A percentile compares a stretch with the other conserved stretches of the same genome.
These are phyloP conservation scores for Halenospora varia DNA, from an alignment of 495 filamentous ascomycete species.

Conservation along the genomic window DNA sequence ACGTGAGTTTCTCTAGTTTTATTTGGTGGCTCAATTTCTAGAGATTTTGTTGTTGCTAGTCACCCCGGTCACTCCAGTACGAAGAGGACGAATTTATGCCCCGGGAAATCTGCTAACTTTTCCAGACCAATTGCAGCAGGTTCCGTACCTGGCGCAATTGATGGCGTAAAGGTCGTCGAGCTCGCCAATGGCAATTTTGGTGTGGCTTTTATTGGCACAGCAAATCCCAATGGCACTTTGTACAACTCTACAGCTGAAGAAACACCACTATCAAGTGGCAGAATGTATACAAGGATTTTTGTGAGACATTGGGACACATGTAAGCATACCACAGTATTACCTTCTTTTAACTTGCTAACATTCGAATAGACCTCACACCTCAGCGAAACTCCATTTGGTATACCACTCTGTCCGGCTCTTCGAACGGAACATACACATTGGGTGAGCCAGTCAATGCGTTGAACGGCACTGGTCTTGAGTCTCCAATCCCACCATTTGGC, in stretches of 20 bases:
- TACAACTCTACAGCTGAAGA: slow-evolving; percentile 53
- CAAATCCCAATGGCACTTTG: slow-evolving; percentile 54
- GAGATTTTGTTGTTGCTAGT: too few species aligned
- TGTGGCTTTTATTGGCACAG: slow-evolving; percentile 59
- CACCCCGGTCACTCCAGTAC: too few species aligned
- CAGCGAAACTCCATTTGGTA: slow-evolving; percentile 59
- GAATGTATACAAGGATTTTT: slow-evolving; percentile 64
- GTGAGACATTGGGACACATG: slow-evolving; percentile 71
- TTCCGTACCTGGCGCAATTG: slow-evolving; percentile 59
- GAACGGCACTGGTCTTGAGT: slow-evolving; percentile 25
- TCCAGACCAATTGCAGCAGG: slow-evolving; percentile 34
- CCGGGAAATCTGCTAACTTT: neutral
- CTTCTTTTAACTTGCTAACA: neutral
- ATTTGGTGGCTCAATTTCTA: neutral
- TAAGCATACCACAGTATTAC: neutral
- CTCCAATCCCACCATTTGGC: slow-evolving; percentile 53
- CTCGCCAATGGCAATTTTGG: slow-evolving; percentile 58
- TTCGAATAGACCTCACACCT: slow-evolving; percentile 32
- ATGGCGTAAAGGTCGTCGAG: slow-evolving; percentile 65
- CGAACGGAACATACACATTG: slow-evolving; percentile 38
- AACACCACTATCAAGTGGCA: slow-evolving; percentile 50
- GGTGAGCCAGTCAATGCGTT: slow-evolving; percentile 53
- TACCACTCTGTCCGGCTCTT: slow-evolving; percentile 62
- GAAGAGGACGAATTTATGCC: neutral
- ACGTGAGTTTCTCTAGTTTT: slow-evolving; percentile 1